A percentile compares a stretch with the other conserved stretches of the same genome.
These are phyloP conservation scores for Geosmithia morbida DNA, from an alignment of 2,329 filamentous ascomycete species.

Conservation along the genomic window DNA sequence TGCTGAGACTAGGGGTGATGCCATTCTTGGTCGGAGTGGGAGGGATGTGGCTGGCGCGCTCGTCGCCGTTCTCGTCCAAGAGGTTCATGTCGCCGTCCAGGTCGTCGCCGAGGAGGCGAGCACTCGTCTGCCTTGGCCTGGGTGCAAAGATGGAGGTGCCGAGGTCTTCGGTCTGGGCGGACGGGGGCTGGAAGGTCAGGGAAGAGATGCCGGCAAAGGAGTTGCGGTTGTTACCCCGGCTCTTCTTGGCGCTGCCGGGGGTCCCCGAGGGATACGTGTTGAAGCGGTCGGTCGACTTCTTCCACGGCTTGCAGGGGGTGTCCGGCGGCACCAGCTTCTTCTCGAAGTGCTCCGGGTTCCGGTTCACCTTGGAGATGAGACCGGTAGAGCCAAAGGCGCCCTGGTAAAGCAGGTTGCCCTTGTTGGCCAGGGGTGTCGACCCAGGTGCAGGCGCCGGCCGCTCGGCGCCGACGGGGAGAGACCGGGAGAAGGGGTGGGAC, in stretches of 20 bases:
- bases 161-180: slow-evolving; percentile 8
- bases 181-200: slow-evolving; percentile 60
- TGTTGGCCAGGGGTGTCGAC: slow-evolving; percentile 26
- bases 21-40: slow-evolving; percentile 81
- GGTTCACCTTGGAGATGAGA: slow-evolving; percentile 86
- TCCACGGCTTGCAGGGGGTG: slow-evolving; percentile 71
- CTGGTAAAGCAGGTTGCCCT: slow-evolving; percentile 48
- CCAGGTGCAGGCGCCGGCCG: slow-evolving; percentile 9
- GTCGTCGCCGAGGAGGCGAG: neutral
- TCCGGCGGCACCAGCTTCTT: slow-evolving; percentile 67
- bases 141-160: neutral
- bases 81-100: neutral
- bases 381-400: slow-evolving; percentile 90
- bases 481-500: slow-evolving; percentile 19
- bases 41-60: slow-evolving; percentile 48
- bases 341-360: slow-evolving; percentile 57
- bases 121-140: neutral
- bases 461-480: slow-evolving; percentile 22
- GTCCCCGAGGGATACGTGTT: slow-evolving; percentile 2
- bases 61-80: neutral
- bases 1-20: slow-evolving; percentile 24
- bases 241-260: slow-evolving; percentile 28
- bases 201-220: slow-evolving; percentile 62
- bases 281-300: slow-evolving; percentile 4
- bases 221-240: slow-evolving; percentile 47